Evolutionary conservation across 768 basidiomycete genomes (phyloP), one percentile per base, ranked within the genome.

Genomic region (Termitomyces sp.): DNA sequence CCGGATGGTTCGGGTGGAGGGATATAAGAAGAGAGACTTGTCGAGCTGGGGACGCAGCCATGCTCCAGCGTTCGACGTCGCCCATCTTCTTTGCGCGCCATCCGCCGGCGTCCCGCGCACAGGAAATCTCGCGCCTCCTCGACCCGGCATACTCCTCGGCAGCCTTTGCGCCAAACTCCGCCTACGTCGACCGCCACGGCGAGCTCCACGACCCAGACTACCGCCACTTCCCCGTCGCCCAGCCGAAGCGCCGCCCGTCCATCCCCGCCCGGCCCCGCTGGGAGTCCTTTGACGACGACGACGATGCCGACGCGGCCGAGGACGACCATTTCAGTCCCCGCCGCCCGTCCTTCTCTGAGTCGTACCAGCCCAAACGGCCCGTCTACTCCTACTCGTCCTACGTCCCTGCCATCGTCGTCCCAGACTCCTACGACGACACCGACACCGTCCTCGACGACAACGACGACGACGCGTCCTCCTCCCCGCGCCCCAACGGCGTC

Each of bases 191-290:
- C 77, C 76, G 74, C 69, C 76, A 81, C 61, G 86, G 86, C 53
- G 81, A 85, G 71, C 74, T 86, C 31, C 86, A 88, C 67, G 86
- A 88, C 71, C 86, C 86, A 29, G 86, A 88, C 68, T 88, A 81
- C 72, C 78, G 86, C 63, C 79, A 86, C 73, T 88, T 88, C 62
- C 86, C 86, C 34, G 68, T 78, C 40, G 47, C 69, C 20, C 63
- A 60, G 11, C 64, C 66, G 5, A 68, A 20, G 54, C 69, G 14
- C 66, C 70, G 37, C 57, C 53, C 59, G 14, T 62, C 65, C 43
- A 61, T 56, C 40, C 15, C 31, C 36, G 49, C 43, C 48, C 71
- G 74, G 1, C 71, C 77, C 0, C 68, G 63, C 0, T 79, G 76
- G 76, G 79, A 78, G 51, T 66, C 64, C 5, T 61, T 67, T 15